Percentiles rank a stretch among this genome's conserved stretches.
phyloP scores from a whole-genome alignment of 768 basidiomycete genomes.

The Wakefieldia striispora region DNA sequence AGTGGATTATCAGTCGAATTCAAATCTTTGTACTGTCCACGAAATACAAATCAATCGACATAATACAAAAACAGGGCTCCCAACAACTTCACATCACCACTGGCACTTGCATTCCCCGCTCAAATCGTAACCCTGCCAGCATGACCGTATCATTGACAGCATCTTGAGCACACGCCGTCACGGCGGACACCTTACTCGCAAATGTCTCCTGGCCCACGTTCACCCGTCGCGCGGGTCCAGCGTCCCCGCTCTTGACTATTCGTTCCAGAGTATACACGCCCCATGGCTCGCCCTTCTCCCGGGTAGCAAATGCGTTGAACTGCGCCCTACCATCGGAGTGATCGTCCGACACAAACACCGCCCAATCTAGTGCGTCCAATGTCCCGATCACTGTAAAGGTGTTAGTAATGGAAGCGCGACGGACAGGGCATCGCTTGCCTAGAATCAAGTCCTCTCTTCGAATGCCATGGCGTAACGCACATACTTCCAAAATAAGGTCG shows the following conservation, averaged over 20 bases:
- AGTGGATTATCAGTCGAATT: no score
- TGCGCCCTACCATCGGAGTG: constrained; percentile 64
- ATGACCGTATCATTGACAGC: constrained; percentile 51
- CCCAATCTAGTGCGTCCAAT: constrained; percentile 69
- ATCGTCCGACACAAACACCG: constrained; percentile 69
- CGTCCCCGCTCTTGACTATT: constrained; percentile 37
- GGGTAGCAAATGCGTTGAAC: constrained; percentile 64
- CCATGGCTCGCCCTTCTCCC: constrained; percentile 61
- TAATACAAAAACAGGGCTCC: not conserved
- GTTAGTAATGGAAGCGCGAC: not conserved
- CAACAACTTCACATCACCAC: constrained; percentile 40
- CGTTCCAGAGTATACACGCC: constrained; percentile 67
- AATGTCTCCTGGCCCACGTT: constrained; percentile 35
- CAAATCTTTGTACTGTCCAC: no score
- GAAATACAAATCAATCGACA: constrained; percentile 15
- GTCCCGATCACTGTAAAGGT: constrained; percentile 57
- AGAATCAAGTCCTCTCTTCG: constrained; percentile 60
- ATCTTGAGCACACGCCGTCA: constrained; percentile 24
- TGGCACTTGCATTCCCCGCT: constrained; percentile 55
- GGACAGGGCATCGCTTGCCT: constrained; percentile 20
- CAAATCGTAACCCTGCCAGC: constrained; percentile 64
- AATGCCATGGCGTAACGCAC: constrained; percentile 44
- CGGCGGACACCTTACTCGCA: constrained; percentile 53
- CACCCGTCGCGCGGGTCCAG: constrained; percentile 51
- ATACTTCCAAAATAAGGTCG: constrained; percentile 58